Conservation (phyloP, 495 filamentous ascomycete genomes). For the Penicillium lividum region DNA sequence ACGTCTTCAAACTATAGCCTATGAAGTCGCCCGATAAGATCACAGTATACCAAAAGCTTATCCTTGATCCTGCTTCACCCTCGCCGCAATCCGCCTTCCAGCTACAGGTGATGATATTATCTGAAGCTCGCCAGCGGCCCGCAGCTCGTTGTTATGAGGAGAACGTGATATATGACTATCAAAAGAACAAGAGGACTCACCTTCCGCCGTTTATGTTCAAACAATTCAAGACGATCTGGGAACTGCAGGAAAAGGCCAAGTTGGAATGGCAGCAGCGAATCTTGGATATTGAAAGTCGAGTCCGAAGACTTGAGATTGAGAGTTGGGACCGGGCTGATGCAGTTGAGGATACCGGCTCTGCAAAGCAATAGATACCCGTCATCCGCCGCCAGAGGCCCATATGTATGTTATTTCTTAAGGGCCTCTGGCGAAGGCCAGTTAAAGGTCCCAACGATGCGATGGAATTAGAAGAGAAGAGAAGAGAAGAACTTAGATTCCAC, state of each 20-base stretch:
- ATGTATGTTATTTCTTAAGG: too few species aligned
- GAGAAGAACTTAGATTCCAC: too few species aligned
- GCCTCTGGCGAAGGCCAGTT: too few species aligned
- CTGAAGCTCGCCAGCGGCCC: conserved; percentile 75
- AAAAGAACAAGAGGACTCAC: conserved; percentile 46
- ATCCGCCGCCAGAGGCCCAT: not conserved
- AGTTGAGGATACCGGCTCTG: conserved; percentile 68
- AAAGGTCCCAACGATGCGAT: not conserved
- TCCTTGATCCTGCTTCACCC: conserved; percentile 44
- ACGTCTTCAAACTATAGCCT: conserved; percentile 55
- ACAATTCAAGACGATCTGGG: conserved; percentile 64
- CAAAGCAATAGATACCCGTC: conserved; percentile 19
- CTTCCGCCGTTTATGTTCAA: conserved; percentile 68
- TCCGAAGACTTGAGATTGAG: conserved; percentile 63
- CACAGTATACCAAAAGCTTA: conserved; percentile 84
- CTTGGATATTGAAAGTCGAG: conserved; percentile 52
- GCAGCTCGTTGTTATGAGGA: conserved; percentile 81
- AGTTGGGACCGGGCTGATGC: conserved; percentile 76
- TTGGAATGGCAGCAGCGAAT: conserved; percentile 49
- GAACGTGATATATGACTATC: conserved; percentile 84
- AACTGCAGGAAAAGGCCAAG: conserved; percentile 65
- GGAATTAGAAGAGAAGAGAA: not conserved
- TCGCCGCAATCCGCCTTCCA: conserved; percentile 53
- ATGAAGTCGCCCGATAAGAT: conserved; percentile 87
- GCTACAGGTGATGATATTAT: conserved; percentile 66